Base-by-base conservation (phyloP, 2,329 filamentous ascomycete species). In the Geosmithia morbida region DNA sequence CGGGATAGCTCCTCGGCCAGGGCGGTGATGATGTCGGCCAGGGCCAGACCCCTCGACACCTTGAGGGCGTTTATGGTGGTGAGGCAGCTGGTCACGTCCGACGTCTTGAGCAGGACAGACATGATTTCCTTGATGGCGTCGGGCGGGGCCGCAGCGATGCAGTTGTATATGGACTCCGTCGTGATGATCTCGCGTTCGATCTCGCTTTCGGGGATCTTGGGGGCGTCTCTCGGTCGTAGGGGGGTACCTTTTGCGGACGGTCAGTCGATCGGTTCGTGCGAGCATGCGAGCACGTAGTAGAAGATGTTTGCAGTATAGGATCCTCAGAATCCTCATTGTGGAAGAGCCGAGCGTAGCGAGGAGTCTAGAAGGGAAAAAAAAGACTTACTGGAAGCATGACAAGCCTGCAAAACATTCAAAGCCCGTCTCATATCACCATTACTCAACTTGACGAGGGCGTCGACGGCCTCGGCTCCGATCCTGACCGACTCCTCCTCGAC, bases 391-490 rank as follows among this genome's bases (percentile, higher is more conserved):
- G 88, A 94, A 33, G 92, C 92, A 61, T 97, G 87, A 55, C 92
- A 98, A 8, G 92, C 92, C 66, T 98, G 92, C 26, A 98, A 72
- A 10, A 98, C 92, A 58, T 98, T 98, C 54, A 98, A 65, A 0
- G 92, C 89, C 52, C 92, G 73, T 59, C 92, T 77, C 92, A 98
- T 98, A 60, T 98, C 92, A 46, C 92, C 92, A 62, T 90, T 94
- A 63, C 87, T 94, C 50, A 98, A 70, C 52, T 72, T 81, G 16
- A 98, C 87, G 22, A 98, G 71, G 46, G 87, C 85, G 53, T 92
- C 85, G 2, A 83, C 79, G 0, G 92, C 92, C 43, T 88, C 85
- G 1, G 77, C 71, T 46, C 81, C 79, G 55, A 98, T 95, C 55
- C 85, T 83, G 51, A 98, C 83, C 40, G 77, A 70, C 66, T 98